Conservation (phyloP, 306 rosid genomes). For the Carpinus fangiana region DNA sequence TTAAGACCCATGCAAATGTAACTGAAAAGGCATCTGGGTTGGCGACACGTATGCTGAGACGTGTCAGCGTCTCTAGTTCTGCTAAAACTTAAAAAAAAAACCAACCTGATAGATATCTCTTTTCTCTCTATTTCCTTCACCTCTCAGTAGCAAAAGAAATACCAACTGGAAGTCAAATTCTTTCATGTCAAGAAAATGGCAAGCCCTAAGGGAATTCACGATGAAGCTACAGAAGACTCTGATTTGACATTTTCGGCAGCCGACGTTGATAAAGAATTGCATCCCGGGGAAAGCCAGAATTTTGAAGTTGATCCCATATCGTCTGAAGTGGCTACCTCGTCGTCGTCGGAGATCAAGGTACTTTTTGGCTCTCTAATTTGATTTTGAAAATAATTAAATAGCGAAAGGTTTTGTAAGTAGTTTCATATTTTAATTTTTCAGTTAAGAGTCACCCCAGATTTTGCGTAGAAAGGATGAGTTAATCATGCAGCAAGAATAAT, state of each 20-base stretch:
- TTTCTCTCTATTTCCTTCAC: constrained; percentile 10
- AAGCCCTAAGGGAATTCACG: constrained; percentile 25
- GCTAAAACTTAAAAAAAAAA: constrained; percentile 18
- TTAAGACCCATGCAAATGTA: constrained; percentile 12
- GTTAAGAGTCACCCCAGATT: neutral
- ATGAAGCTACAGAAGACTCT: constrained; percentile 14
- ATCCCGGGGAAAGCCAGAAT: constrained; percentile 31
- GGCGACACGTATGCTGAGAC: constrained; percentile 33
- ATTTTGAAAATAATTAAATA: neutral
- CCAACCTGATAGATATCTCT: constrained; percentile 1
- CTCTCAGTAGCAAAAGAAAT: constrained; percentile 15
- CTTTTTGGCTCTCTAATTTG: neutral
- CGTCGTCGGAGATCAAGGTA: constrained; percentile 53
- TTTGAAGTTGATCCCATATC: constrained; percentile 49
- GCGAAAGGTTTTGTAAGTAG: neutral
- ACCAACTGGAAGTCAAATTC: neutral
- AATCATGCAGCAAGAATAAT: no score
- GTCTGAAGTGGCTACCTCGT: constrained; percentile 46
- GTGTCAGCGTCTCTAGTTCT: constrained; percentile 26
- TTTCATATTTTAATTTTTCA: neutral
- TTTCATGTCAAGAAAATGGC: constrained; percentile 38
- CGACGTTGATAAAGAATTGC: constrained; percentile 39
- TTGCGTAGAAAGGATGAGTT: neutral
- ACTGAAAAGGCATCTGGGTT: constrained; percentile 12
- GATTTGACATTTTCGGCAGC: constrained; percentile 44